A percentile compares a stretch with the other conserved stretches of the same genome.
phyloP scores from a whole-genome alignment of 352 stramenopile genomes.

The Phytophthora melonis region DNA sequence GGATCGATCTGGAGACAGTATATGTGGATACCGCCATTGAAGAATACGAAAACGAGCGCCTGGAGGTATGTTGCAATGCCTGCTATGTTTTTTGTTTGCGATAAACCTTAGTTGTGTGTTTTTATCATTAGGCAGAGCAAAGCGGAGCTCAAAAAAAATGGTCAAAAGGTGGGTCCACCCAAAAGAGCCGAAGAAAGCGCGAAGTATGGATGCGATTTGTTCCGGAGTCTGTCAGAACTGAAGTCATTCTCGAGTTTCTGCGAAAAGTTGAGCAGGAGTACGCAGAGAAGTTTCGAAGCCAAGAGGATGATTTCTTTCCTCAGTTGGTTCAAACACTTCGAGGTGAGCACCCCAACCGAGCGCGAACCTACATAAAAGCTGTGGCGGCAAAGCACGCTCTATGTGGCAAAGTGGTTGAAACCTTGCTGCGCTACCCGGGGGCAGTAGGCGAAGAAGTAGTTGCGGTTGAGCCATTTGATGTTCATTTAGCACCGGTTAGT shows the following conservation, averaged over 20 bases:
- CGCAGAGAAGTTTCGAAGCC: slow-evolving; percentile 46
- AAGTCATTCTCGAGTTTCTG: slow-evolving; percentile 57
- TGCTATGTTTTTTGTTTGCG: neutral
- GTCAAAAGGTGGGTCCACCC: slow-evolving; percentile 28
- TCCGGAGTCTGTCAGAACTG: slow-evolving; percentile 34
- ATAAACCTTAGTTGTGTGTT: neutral
- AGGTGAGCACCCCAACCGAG: slow-evolving; percentile 62
- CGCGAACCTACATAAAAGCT: slow-evolving; percentile 65
- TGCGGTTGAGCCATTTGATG: slow-evolving; percentile 46
- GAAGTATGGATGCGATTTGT: slow-evolving; percentile 69
- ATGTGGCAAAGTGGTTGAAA: slow-evolving; percentile 51
- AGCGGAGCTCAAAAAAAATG: slow-evolving; percentile 23
- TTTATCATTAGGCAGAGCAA: slow-evolving; percentile 17
- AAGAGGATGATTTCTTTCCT: slow-evolving; percentile 73
- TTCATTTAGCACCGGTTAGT: slow-evolving; percentile 44
- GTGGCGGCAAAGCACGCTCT: slow-evolving; percentile 53
- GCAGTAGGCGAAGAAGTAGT: slow-evolving; percentile 48
- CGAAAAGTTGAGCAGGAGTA: slow-evolving; percentile 51
- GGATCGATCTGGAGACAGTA: slow-evolving; percentile 59
- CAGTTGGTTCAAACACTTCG: slow-evolving; percentile 69
- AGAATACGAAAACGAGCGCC: slow-evolving; percentile 44
- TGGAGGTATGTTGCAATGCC: slow-evolving; percentile 39
- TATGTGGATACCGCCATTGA: slow-evolving; percentile 60
- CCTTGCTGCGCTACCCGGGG: slow-evolving; percentile 47
- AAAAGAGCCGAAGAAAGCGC: slow-evolving; percentile 25